Conservation (phyloP, 2,329 filamentous ascomycete genomes). For the Leptographium radiaticola region DNA sequence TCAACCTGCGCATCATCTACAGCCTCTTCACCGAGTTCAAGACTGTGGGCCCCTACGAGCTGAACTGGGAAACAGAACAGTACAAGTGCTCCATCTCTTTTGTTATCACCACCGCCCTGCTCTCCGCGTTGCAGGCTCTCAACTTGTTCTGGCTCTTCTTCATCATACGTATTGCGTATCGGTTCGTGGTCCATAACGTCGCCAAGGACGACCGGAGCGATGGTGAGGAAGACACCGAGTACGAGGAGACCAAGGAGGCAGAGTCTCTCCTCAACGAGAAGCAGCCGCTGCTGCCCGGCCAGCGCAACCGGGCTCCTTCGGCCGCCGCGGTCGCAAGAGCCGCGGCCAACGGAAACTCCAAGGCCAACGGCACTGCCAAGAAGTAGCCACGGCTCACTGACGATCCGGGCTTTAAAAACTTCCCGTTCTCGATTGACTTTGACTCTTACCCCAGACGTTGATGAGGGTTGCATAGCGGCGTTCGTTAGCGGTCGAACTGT, state of each 20-base stretch:
- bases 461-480: conserved; percentile 7
- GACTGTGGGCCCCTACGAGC: conserved; percentile 59
- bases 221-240: conserved; percentile 49
- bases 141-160: conserved; percentile 76
- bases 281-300: conserved; percentile 13
- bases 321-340: not conserved
- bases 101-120: conserved; percentile 50
- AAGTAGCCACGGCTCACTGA: not conserved
- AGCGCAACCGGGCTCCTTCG: no score
- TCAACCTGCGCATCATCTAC: conserved; percentile 65
- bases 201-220: conserved; percentile 63
- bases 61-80: conserved; percentile 64
- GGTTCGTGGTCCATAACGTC: conserved; percentile 49
- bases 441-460: not conserved
- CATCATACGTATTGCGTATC: conserved; percentile 61
- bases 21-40: conserved; percentile 64
- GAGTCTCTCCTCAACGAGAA: conserved; percentile 9
- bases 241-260: conserved; percentile 18
- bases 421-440: not conserved
- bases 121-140: conserved; percentile 56
- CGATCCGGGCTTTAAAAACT: not conserved
- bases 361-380: conserved; percentile 12
- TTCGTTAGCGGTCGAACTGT: conserved; percentile 1
- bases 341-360: not conserved
- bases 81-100: conserved; percentile 65